phyloP scores from a whole-genome alignment of 352 stramenopile genomes.

The Pythium plurisporium region DNA sequence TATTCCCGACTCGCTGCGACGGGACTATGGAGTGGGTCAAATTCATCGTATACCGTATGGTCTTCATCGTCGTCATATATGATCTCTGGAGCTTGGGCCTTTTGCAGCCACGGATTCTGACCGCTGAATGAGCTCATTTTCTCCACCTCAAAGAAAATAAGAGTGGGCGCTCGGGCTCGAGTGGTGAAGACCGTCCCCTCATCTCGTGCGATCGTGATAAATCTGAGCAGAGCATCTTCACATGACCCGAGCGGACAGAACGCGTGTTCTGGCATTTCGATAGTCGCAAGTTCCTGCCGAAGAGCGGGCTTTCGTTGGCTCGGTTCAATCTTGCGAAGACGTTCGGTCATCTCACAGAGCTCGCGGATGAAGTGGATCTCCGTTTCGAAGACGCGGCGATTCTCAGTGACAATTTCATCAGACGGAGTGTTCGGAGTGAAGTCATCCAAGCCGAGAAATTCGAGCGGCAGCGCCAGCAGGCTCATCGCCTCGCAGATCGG shows the following conservation, averaged over 20 bases:
- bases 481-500: slow-evolving; percentile 56
- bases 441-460: slow-evolving; percentile 39
- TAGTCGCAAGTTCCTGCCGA: slow-evolving; percentile 46
- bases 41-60: neutral
- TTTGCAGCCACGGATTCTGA: slow-evolving; percentile 56
- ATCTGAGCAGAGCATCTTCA: slow-evolving; percentile 51
- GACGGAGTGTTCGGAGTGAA: slow-evolving; percentile 5
- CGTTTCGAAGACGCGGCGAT: slow-evolving; percentile 48
- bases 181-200: slow-evolving; percentile 88
- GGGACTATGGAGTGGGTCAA: slow-evolving; percentile 1
- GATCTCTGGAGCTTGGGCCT: slow-evolving; percentile 12
- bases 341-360: slow-evolving; percentile 73
- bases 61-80: slow-evolving; percentile 3
- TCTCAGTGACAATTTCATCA: slow-evolving; percentile 24
- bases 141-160: slow-evolving; percentile 85
- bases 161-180: slow-evolving; percentile 69
- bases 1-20: neutral
- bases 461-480: slow-evolving; percentile 36
- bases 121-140: slow-evolving; percentile 29
- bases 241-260: slow-evolving; percentile 71
- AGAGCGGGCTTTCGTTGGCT: slow-evolving; percentile 60
- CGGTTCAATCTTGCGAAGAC: slow-evolving; percentile 49
- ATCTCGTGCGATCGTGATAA: slow-evolving; percentile 55
- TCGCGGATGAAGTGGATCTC: slow-evolving; percentile 72
- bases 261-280: slow-evolving; percentile 50